These are phyloP conservation scores for Lasiosphaeriaceae sp. DNA, from an alignment of 495 filamentous ascomycete genomes.

Conservation along the genomic window DNA sequence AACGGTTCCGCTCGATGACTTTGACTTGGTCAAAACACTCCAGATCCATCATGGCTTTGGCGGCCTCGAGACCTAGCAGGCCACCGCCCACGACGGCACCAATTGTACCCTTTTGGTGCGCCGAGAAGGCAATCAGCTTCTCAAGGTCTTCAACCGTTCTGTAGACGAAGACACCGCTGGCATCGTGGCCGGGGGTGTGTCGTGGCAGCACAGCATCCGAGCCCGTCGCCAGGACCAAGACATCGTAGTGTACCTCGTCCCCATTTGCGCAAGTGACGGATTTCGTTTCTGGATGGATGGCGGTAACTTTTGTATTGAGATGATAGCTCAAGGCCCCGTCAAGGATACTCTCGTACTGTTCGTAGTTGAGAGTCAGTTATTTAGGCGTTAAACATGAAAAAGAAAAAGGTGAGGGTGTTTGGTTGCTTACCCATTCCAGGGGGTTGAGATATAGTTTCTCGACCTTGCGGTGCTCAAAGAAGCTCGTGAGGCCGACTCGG, in stretches of 20 bases:
- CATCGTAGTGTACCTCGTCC: conserved; percentile 73
- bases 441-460: conserved; percentile 91
- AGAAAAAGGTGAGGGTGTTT: too few species aligned
- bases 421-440: conserved; percentile 70
- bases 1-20: conserved; percentile 83
- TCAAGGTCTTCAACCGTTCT: conserved; percentile 84
- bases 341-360: conserved; percentile 39
- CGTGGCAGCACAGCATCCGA: conserved; percentile 82
- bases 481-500: conserved; percentile 89
- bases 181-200: conserved; percentile 79
- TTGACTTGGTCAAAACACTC: conserved; percentile 73
- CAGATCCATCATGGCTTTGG: conserved; percentile 92
- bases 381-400: neutral
- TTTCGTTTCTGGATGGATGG: conserved; percentile 62
- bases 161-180: conserved; percentile 91
- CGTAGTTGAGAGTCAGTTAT: neutral
- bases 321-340: conserved; percentile 75
- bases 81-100: conserved; percentile 90
- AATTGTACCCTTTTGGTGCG: conserved; percentile 58
- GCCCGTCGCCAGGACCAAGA: conserved; percentile 86
- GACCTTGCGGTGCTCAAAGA: conserved; percentile 86
- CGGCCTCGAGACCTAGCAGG: conserved; percentile 84
- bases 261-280: conserved; percentile 68
- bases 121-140: conserved; percentile 71
- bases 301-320: conserved; percentile 74